A percentile compares a stretch with the other conserved stretches of the same genome.
Conservation (phyloP, 306 rosid species). For the Trifolium fragiferum region DNA sequence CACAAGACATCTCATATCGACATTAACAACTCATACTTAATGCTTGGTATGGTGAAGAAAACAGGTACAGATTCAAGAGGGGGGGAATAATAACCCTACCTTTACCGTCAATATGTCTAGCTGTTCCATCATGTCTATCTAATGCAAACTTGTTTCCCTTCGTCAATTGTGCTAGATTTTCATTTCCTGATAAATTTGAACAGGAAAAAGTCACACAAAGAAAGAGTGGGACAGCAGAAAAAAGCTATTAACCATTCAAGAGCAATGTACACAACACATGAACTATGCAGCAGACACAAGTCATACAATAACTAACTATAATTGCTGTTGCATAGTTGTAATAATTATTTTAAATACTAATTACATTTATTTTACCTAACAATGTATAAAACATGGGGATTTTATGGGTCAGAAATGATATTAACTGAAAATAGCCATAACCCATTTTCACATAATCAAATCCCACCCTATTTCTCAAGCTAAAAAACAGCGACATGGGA, state of each 20-base stretch:
- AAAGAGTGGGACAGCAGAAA: not conserved
- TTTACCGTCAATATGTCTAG: conserved; percentile 55
- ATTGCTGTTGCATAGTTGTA: not conserved
- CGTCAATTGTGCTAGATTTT: conserved; percentile 48
- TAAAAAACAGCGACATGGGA: not conserved
- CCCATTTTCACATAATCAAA: conserved; percentile 17
- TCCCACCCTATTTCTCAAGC: not conserved
- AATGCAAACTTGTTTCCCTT: conserved; percentile 53
- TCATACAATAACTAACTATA: conserved; percentile 4
- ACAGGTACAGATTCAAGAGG: not conserved
- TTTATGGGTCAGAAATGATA: not conserved
- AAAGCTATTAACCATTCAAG: conserved; percentile 25
- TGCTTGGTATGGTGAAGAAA: conserved; percentile 21
- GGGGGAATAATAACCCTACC: conserved; percentile 37
- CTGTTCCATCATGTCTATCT: conserved; percentile 54
- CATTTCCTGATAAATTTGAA: conserved; percentile 57
- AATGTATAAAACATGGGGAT: not conserved
- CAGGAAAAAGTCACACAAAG: conserved; percentile 33
- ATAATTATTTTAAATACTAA: conserved; percentile 5
- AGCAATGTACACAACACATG: conserved; percentile 6
- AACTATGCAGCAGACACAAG: not conserved
- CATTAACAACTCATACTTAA: conserved; percentile 16
- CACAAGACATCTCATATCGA: conserved; percentile 8
- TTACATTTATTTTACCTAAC: not conserved
- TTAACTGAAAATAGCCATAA: conserved; percentile 26